Percentiles rank a stretch among this genome's conserved stretches.
phyloP scores from a whole-genome alignment of 2,329 filamentous ascomycete genomes.

The Epichloe scottii region DNA sequence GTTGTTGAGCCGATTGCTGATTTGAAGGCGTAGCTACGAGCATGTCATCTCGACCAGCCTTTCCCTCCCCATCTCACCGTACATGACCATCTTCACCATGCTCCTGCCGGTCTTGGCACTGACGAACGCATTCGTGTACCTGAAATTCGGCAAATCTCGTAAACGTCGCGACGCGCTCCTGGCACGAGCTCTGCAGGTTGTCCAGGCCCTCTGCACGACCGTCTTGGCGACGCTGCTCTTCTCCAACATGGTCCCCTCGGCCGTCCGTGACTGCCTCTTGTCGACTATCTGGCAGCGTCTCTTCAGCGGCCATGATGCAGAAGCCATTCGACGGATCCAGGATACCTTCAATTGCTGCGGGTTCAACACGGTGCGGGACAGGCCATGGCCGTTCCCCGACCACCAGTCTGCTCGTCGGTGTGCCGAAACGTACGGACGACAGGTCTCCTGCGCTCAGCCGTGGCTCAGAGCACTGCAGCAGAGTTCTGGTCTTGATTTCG shows the following conservation, averaged over 20 bases:
- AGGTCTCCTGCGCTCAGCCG: constrained; percentile 31
- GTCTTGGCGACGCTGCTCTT: constrained; percentile 10
- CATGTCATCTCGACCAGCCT: constrained; percentile 1
- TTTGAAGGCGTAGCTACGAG: background rate
- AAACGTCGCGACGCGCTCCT: background rate
- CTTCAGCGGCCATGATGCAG: constrained; percentile 28
- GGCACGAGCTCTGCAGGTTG: constrained; percentile 2
- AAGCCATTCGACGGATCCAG: constrained; percentile 43
- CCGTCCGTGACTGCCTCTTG: constrained; percentile 8
- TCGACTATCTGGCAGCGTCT: constrained; percentile 12
- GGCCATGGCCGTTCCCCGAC: constrained; percentile 42
- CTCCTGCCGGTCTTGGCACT: constrained; percentile 1
- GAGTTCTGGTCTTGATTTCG: constrained; percentile 32
- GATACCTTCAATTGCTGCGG: constrained; percentile 53
- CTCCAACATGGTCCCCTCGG: constrained; percentile 7
- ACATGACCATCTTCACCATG: background rate
- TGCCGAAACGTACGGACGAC: constrained; percentile 28
- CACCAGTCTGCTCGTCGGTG: constrained; percentile 25
- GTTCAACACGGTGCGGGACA: constrained; percentile 39
- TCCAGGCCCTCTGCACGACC: constrained; percentile 6
- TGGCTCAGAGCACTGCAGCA: constrained; percentile 28
- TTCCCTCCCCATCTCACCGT: constrained; percentile 4
- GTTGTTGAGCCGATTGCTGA: background rate
- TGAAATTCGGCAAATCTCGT: background rate
- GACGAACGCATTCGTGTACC: background rate